Conservation (phyloP, 352 stramenopile genomes). For the Thraustotheca clavata region DNA sequence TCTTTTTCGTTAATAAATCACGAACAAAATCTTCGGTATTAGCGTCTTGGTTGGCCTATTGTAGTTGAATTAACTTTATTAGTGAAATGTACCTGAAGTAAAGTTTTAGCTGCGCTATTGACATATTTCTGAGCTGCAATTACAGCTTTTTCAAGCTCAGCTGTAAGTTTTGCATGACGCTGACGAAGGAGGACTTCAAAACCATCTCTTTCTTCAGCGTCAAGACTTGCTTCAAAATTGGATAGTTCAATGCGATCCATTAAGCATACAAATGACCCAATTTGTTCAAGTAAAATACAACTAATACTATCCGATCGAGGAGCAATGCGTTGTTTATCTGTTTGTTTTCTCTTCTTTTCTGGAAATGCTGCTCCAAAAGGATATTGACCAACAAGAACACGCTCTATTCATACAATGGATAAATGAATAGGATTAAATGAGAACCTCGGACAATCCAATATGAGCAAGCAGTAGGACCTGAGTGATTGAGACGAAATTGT, state of each 20-base stretch:
- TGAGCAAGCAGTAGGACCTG: slow-evolving; percentile 50
- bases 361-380: slow-evolving; percentile 39
- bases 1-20: slow-evolving; percentile 28
- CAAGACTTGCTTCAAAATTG: slow-evolving; percentile 18
- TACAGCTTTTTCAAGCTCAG: slow-evolving; percentile 11
- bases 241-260: slow-evolving; percentile 33
- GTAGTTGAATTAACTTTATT: background rate
- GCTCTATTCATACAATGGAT: background rate
- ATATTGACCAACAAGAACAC: slow-evolving; percentile 48
- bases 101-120: slow-evolving; percentile 3
- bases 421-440: background rate
- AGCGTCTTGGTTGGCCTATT: background rate
- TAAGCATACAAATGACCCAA: slow-evolving; percentile 63
- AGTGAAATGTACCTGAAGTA: background rate
- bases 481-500: slow-evolving; percentile 56
- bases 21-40: slow-evolving; percentile 10
- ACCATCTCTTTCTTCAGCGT: background rate
- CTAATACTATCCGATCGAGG: slow-evolving; percentile 44
- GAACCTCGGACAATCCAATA: slow-evolving; percentile 55
- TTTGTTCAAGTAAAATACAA: slow-evolving; percentile 49
- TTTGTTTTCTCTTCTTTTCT: slow-evolving; percentile 25
- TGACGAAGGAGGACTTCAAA: background rate
- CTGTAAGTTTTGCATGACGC: slow-evolving; percentile 13
- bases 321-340: slow-evolving; percentile 25
- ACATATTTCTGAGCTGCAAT: slow-evolving; percentile 14